A percentile compares a stretch with the other conserved stretches of the same genome.
Conservation (phyloP, 805 yeast species). For the Cyberlindnera sargentensis region DNA sequence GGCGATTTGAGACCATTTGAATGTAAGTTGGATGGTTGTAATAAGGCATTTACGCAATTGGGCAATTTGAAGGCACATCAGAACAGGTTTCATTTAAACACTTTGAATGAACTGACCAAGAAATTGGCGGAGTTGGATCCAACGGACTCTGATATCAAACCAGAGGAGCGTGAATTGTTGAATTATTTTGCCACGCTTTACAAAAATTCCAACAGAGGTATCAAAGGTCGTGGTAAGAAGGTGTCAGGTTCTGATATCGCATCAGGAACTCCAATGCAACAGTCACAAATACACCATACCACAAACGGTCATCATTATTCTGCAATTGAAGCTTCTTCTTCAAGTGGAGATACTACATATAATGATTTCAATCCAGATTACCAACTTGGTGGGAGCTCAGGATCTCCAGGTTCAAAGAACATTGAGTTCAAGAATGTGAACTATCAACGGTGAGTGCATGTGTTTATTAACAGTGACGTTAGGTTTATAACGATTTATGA, state of each 20-base stretch:
- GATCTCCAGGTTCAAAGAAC: slow-evolving; percentile 4
- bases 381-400: not conserved
- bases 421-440: slow-evolving; percentile 22
- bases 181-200: slow-evolving; percentile 76
- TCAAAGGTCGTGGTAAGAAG: slow-evolving; percentile 80
- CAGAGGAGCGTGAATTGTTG: slow-evolving; percentile 60
- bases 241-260: not conserved
- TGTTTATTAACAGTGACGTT: too few species aligned
- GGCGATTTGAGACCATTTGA: slow-evolving; percentile 69
- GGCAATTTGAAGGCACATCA: slow-evolving; percentile 95
- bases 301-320: too few species aligned
- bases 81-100: slow-evolving; percentile 74
- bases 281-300: not conserved
- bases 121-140: slow-evolving; percentile 58
- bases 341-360: not conserved
- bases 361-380: not conserved
- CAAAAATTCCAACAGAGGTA: slow-evolving; percentile 88
- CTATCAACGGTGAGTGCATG: slow-evolving; percentile 10
- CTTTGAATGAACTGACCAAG: slow-evolving; percentile 60
- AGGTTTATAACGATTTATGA: not conserved
- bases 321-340: too few species aligned
- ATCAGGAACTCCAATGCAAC: slow-evolving; percentile 2
- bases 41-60: slow-evolving; percentile 80
- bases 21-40: slow-evolving; percentile 77
- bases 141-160: slow-evolving; percentile 42